These are phyloP conservation scores for Chrysosphaeria jannelii DNA, from an alignment of 2,329 filamentous ascomycete species.

Conservation along the genomic window DNA sequence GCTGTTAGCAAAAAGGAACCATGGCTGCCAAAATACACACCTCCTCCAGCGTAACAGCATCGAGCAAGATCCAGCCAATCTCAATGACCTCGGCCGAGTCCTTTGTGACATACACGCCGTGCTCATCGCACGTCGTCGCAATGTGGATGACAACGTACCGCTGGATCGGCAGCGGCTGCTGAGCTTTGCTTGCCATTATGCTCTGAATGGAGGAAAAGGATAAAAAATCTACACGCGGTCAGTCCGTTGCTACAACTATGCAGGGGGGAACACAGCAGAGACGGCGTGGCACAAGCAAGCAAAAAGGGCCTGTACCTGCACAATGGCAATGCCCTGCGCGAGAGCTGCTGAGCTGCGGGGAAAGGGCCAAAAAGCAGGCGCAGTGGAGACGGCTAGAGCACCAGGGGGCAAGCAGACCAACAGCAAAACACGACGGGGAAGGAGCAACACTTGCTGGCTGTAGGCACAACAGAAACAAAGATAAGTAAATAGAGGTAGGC, in stretches of 20 bases:
- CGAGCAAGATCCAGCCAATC: constrained; percentile 88
- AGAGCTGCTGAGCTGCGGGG: no score
- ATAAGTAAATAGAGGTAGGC: not conserved
- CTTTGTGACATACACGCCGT: constrained; percentile 97
- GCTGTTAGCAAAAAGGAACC: not conserved
- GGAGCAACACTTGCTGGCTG: constrained; percentile 1
- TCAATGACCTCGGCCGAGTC: constrained; percentile 98
- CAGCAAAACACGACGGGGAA: constrained; percentile 1
- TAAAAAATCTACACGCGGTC: no score
- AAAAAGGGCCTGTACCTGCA: no score
- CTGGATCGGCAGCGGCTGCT: constrained; percentile 43
- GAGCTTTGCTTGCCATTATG: constrained; percentile 14
- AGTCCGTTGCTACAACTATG: no score
- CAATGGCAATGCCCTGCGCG: no score
- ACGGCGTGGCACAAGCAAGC: no score
- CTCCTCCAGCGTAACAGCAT: constrained; percentile 78
- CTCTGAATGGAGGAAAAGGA: no score
- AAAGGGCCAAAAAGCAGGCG: constrained; percentile 1
- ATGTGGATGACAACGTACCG: constrained; percentile 96
- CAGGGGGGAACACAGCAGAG: no score
- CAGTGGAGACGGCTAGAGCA: not conserved
- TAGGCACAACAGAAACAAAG: not conserved
- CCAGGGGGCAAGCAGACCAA: not conserved
- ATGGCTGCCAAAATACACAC: constrained; percentile 15
- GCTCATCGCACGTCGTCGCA: constrained; percentile 94